phyloP scores from a whole-genome alignment of 257 asterid species.

The Nicotiana attenuata region DNA sequence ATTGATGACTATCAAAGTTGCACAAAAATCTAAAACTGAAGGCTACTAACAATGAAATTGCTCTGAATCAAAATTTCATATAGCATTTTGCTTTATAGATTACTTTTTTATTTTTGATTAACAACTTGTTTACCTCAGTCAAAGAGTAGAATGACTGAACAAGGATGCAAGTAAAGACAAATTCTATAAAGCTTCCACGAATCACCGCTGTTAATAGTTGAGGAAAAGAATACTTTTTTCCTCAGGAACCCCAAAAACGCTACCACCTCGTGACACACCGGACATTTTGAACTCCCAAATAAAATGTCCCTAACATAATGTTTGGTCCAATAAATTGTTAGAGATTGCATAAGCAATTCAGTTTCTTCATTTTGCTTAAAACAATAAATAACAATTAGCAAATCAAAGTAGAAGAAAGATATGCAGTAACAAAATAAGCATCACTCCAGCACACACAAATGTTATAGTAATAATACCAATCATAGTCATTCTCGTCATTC shows the following conservation, averaged over 20 bases:
- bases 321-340: background rate
- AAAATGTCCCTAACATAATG: background rate
- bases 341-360: background rate
- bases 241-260: background rate
- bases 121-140: background rate
- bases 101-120: background rate
- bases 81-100: background rate
- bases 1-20: background rate
- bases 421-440: slow-evolving; percentile 3
- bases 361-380: background rate
- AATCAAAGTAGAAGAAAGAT: background rate
- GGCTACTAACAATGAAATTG: background rate
- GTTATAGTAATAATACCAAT: slow-evolving; percentile 40
- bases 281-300: slow-evolving; percentile 1
- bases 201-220: background rate
- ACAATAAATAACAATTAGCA: background rate
- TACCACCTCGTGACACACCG: background rate
- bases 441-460: background rate
- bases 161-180: background rate
- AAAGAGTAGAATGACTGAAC: too few relatives aligned
- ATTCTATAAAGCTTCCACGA: background rate
- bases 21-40: background rate
- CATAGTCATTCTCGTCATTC: slow-evolving; percentile 43
- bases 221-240: too few relatives aligned
- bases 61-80: background rate